Percentiles rank a stretch among this genome's conserved stretches.
Evolutionary conservation across 371 early-diverging fungal genomes (phyloP).

Genomic region (Phascolomyces articulosus): DNA sequence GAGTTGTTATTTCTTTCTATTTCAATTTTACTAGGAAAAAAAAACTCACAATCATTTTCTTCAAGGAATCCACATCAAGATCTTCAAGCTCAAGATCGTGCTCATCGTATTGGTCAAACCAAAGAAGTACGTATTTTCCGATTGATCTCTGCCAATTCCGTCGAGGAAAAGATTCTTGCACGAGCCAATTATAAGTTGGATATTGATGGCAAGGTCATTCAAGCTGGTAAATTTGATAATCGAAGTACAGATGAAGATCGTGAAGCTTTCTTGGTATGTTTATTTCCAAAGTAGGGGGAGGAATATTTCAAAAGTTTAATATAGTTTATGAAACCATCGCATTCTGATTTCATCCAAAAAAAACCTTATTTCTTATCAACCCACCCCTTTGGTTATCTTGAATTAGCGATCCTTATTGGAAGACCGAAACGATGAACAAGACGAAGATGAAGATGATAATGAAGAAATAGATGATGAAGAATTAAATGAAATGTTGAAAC

Average conservation of each 20-base stretch:
- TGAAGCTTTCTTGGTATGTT: constrained; percentile 73
- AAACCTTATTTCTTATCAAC: background rate
- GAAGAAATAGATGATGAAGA: constrained; percentile 82
- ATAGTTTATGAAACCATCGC: no score
- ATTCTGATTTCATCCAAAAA: background rate
- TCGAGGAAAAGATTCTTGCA: constrained; percentile 97
- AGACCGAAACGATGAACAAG: constrained; percentile 63
- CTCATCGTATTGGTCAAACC: constrained; percentile 99
- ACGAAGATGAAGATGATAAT: constrained; percentile 60
- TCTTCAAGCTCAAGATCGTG: constrained; percentile 99
- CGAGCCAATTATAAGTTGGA: constrained; percentile 95
- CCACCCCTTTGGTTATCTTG: background rate
- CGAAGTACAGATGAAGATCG: constrained; percentile 94
- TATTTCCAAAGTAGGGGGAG: no score
- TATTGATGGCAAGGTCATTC: constrained; percentile 98
- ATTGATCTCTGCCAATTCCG: constrained; percentile 91
- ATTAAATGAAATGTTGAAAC: constrained; percentile 83
- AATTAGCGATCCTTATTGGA: constrained; percentile 73
- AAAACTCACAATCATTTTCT: no score
- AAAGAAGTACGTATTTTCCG: constrained; percentile 99
- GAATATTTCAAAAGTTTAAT: no score
- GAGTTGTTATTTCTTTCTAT: background rate
- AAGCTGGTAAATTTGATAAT: constrained; percentile 98
- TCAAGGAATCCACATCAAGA: constrained; percentile 96
- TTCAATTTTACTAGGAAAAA: background rate